These are phyloP conservation scores for Arachnomyces sp. DNA, from an alignment of 2,329 filamentous ascomycete genomes.

Conservation along the genomic window DNA sequence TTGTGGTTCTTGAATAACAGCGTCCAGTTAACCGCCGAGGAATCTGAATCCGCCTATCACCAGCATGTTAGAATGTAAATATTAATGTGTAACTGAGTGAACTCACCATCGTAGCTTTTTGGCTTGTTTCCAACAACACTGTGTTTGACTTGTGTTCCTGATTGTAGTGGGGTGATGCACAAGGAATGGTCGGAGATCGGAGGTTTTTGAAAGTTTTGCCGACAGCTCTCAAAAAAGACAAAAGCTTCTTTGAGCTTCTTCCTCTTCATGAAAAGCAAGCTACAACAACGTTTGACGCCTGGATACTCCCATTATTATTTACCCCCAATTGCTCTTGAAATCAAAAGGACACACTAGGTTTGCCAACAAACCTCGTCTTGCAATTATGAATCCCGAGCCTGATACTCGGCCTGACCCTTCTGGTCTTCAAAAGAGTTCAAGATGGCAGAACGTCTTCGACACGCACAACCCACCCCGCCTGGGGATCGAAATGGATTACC, in stretches of 20 bases:
- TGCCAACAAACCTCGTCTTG: too few species aligned
- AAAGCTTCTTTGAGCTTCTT: too few species aligned
- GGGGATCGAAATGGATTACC: constrained; percentile 57
- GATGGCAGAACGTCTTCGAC: constrained; percentile 29
- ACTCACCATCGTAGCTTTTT: constrained; percentile 11
- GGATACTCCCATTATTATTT: too few species aligned
- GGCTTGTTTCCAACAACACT: not conserved
- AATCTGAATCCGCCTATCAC: constrained; percentile 9
- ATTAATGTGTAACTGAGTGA: not conserved
- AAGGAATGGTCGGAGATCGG: constrained; percentile 2
- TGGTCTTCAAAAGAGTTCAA: not conserved
- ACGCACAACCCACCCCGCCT: constrained; percentile 37
- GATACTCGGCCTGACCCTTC: not conserved
- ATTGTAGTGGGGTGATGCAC: not conserved
- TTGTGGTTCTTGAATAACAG: constrained; percentile 66
- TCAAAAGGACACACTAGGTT: too few species aligned
- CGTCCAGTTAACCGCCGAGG: constrained; percentile 49
- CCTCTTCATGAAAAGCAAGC: too few species aligned
- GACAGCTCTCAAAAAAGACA: not conserved
- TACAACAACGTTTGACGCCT: too few species aligned
- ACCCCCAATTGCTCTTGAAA: too few species aligned
- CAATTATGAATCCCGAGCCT: not conserved
- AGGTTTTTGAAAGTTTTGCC: not conserved
- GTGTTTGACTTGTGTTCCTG: not conserved
- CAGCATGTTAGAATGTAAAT: not conserved